These are phyloP conservation scores for Amoebophrya sp. DNA, from an alignment of 169 alveolate genomes.

Conservation along the genomic window DNA sequence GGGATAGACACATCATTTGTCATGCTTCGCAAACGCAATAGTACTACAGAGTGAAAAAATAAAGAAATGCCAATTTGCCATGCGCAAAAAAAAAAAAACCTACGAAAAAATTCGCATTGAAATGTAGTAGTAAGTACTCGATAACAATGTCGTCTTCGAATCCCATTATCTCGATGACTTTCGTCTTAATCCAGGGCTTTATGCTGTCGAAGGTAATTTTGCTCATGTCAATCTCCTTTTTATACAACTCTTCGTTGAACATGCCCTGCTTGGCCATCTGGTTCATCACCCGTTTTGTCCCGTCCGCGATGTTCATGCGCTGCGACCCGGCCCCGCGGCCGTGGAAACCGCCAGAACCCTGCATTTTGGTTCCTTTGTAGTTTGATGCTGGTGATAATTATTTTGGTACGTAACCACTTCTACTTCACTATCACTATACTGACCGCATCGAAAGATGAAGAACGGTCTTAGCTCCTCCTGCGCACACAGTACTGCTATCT, in stretches of 20 bases:
- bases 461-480: not conserved
- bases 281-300: not conserved
- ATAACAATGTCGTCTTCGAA: not conserved
- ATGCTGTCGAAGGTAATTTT: not conserved
- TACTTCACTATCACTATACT: no score
- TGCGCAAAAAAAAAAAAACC: no score
- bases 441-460: not conserved
- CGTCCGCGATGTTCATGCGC: not conserved
- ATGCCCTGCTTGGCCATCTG: not conserved
- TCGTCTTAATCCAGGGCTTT: not conserved
- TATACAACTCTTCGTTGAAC: not conserved
- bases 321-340: not conserved
- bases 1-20: no score
- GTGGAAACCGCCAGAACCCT: not conserved
- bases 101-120: no score
- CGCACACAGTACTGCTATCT: not conserved
- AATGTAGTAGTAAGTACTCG: no score
- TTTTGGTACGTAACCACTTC: no score
- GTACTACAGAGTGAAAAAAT: no score
- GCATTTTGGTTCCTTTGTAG: not conserved
- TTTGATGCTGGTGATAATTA: no score
- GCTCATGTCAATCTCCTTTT: not conserved
- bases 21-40: no score
- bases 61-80: no score
- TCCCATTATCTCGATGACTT: not conserved